phyloP scores from a whole-genome alignment of 768 basidiomycete genomes.

The Candolleomyces eurysporus region DNA sequence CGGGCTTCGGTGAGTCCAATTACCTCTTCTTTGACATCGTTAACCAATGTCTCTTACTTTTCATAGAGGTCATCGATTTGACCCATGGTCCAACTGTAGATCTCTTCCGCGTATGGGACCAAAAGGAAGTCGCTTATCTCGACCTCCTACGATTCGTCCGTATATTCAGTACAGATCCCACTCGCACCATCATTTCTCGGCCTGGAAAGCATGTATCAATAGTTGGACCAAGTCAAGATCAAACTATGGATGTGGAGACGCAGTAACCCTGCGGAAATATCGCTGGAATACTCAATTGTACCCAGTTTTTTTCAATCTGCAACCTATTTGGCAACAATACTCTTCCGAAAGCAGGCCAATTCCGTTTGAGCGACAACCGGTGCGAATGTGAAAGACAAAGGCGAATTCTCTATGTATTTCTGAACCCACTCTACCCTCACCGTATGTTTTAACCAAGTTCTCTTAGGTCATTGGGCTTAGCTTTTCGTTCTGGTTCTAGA shows the following conservation, averaged over 20 bases:
- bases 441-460: too few relatives aligned
- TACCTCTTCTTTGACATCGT: not conserved
- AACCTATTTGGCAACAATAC: too few relatives aligned
- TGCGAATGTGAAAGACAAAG: too few relatives aligned
- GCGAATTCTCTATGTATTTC: too few relatives aligned
- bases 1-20: conserved; percentile 67
- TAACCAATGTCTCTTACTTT: conserved; percentile 1
- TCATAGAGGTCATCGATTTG: conserved; percentile 77
- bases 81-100: conserved; percentile 69
- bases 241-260: conserved; percentile 10
- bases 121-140: conserved; percentile 68
- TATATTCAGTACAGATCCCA: conserved; percentile 58
- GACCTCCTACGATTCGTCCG: conserved; percentile 74
- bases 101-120: conserved; percentile 77
- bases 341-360: too few relatives aligned
- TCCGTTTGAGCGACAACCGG: too few relatives aligned
- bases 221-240: conserved; percentile 5
- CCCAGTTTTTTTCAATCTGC: not conserved
- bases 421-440: too few relatives aligned
- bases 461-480: too few relatives aligned
- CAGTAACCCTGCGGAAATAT: not conserved
- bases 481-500: too few relatives aligned
- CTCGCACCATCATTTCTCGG: conserved; percentile 48
- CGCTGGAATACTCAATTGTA: not conserved
- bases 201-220: conserved; percentile 55